These are phyloP conservation scores for Venustampulla echinocandica DNA, from an alignment of 495 filamentous ascomycete species.

Conservation along the genomic window DNA sequence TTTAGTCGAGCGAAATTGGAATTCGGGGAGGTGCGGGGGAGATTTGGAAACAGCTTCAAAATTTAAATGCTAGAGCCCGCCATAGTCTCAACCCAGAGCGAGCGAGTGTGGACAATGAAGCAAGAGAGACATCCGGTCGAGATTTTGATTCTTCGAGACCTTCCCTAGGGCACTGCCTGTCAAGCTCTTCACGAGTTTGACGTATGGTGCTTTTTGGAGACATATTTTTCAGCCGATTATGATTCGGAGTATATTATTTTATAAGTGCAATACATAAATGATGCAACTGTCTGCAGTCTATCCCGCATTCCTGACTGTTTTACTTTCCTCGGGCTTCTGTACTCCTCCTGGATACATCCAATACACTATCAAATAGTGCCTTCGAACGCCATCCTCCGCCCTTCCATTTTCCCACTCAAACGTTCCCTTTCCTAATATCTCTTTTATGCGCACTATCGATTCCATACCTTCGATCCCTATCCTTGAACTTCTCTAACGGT, in stretches of 20 bases:
- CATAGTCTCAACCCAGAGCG: constrained; percentile 13
- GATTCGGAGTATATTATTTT: too few species aligned
- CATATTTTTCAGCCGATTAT: constrained; percentile 8
- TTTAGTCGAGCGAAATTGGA: too few species aligned
- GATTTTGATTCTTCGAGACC: constrained; percentile 27
- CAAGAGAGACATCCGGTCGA: constrained; percentile 23
- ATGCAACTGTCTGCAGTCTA: too few species aligned
- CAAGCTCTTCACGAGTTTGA: constrained; percentile 9
- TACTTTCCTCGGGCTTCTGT: neutral
- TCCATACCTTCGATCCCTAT: constrained; percentile 59
- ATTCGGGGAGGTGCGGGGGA: too few species aligned
- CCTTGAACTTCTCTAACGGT: constrained; percentile 50
- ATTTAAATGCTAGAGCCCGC: constrained; percentile 26
- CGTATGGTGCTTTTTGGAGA: constrained; percentile 20
- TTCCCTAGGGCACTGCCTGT: constrained; percentile 12
- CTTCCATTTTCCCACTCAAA: constrained; percentile 47
- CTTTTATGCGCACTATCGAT: constrained; percentile 52
- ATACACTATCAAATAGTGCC: neutral
- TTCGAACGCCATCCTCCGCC: constrained; percentile 32
- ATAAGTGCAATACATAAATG: neutral
- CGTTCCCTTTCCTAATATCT: constrained; percentile 53
- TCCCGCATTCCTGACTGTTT: too few species aligned
- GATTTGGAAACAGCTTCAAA: constrained; percentile 19
- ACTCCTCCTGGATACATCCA: neutral
- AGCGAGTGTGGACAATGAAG: constrained; percentile 27